Percentiles rank a stretch among this genome's conserved stretches.
Conservation (phyloP, 768 basidiomycete genomes). For the Rhodotorula toruloides region DNA sequence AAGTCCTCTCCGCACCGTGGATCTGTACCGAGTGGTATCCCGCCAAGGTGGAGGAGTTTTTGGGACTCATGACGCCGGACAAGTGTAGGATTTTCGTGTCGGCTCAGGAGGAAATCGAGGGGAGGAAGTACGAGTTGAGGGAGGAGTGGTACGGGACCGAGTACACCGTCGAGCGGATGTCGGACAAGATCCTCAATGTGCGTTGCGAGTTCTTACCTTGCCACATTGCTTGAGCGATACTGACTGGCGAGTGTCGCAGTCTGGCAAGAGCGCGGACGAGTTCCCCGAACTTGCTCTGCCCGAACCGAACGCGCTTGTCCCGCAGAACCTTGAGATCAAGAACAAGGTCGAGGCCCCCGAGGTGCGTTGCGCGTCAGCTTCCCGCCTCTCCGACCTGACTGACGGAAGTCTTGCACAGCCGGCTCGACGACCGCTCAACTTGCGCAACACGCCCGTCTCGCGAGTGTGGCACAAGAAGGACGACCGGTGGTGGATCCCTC, state of each 20-base stretch:
- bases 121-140: slow-evolving; percentile 52
- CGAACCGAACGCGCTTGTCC: slow-evolving; percentile 82
- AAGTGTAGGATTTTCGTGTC: slow-evolving; percentile 69
- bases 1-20: slow-evolving; percentile 64
- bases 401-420: slow-evolving; percentile 46
- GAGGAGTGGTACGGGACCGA: slow-evolving; percentile 92
- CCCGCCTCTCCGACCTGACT: not conserved
- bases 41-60: slow-evolving; percentile 58
- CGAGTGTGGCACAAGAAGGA: slow-evolving; percentile 96
- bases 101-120: slow-evolving; percentile 63
- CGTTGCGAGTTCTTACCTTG: slow-evolving; percentile 39
- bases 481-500: slow-evolving; percentile 92
- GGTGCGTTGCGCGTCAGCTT: slow-evolving; percentile 56
- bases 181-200: slow-evolving; percentile 58
- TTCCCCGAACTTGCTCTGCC: slow-evolving; percentile 72
- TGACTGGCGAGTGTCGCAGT: not conserved
- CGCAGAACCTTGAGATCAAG: slow-evolving; percentile 68
- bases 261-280: slow-evolving; percentile 50
- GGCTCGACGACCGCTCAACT: slow-evolving; percentile 50
- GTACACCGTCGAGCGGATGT: slow-evolving; percentile 58
- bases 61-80: slow-evolving; percentile 55
- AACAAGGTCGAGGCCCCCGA: slow-evolving; percentile 64
- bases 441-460: slow-evolving; percentile 59
- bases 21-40: slow-evolving; percentile 71
- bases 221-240: not conserved